Conservation (phyloP, 2,329 filamentous ascomycete genomes). For the Pezicula carpinea region DNA sequence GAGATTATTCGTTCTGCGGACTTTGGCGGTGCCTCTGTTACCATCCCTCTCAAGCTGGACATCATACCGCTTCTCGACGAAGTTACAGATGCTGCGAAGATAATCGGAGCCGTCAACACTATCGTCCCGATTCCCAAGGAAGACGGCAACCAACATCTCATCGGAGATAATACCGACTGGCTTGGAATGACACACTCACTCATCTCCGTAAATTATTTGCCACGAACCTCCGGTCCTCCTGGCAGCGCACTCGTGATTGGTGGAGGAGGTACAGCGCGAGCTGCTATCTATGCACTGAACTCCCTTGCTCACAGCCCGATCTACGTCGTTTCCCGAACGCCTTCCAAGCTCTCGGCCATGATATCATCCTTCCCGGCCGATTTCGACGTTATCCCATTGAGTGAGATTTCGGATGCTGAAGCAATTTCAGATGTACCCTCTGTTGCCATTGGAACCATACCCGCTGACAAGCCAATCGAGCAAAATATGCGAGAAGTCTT, state of each 20-base stretch:
- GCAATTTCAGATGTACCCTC: conserved; percentile 50
- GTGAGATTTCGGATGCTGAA: conserved; percentile 43
- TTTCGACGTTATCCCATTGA: conserved; percentile 67
- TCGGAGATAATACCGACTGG: conserved; percentile 96
- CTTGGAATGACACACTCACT: conserved; percentile 83
- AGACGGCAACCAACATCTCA: conserved; percentile 42
- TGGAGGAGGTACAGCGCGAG: conserved; percentile 85
- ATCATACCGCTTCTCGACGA: conserved; percentile 78
- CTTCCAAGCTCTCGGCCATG: conserved; percentile 62
- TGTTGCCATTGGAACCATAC: conserved; percentile 86
- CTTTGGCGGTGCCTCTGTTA: conserved; percentile 93
- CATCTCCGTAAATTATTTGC: conserved; percentile 19
- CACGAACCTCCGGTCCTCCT: conserved; percentile 23
- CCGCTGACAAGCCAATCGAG: conserved; percentile 82
- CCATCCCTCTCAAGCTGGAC: conserved; percentile 89
- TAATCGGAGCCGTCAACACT: conserved; percentile 93
- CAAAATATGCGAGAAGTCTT: conserved; percentile 62
- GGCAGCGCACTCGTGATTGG: conserved; percentile 77
- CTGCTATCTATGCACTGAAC: conserved; percentile 83
- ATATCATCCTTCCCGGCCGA: conserved; percentile 66
- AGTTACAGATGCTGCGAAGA: conserved; percentile 70
- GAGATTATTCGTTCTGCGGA: conserved; percentile 62
- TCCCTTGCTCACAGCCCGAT: conserved; percentile 80
- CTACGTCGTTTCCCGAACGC: conserved; percentile 78
- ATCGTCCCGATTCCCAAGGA: conserved; percentile 59